Conservation (phyloP, 75 land plant genomes). For the Cryptomeria japonica region DNA sequence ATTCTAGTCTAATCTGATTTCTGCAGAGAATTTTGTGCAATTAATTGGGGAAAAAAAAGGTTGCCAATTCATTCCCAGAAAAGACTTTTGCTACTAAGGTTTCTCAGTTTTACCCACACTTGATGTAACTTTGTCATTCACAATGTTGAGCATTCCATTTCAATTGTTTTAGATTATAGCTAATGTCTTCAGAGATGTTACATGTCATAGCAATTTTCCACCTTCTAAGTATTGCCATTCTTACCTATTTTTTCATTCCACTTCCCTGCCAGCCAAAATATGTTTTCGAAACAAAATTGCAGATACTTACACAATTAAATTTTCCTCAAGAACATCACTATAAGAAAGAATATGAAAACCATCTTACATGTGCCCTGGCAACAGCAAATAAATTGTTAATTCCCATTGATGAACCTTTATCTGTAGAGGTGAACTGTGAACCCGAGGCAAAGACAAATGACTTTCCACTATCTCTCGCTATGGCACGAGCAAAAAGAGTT, state of each 20-base stretch:
- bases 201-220: background rate
- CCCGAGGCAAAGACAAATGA: constrained; percentile 98
- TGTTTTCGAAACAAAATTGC: background rate
- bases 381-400: constrained; percentile 81
- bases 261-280: background rate
- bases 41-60: background rate
- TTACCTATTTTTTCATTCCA: background rate
- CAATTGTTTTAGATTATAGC: background rate
- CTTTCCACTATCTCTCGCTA: constrained; percentile 89
- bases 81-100: background rate
- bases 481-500: constrained; percentile 90
- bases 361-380: constrained; percentile 91
- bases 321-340: background rate
- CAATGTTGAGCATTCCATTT: background rate
- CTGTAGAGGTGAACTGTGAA: constrained; percentile 80
- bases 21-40: background rate
- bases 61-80: background rate
- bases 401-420: constrained; percentile 72
- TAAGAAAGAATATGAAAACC: background rate
- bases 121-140: background rate
- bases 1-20: too few relatives aligned
- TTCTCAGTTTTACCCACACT: background rate
- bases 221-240: background rate
- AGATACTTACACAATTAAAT: background rate
- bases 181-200: background rate